A percentile compares a stretch with the other conserved stretches of the same genome.
Evolutionary conservation across 176 grass and related monocot species (phyloP).

Genomic region (Aegilops bicornis): DNA sequence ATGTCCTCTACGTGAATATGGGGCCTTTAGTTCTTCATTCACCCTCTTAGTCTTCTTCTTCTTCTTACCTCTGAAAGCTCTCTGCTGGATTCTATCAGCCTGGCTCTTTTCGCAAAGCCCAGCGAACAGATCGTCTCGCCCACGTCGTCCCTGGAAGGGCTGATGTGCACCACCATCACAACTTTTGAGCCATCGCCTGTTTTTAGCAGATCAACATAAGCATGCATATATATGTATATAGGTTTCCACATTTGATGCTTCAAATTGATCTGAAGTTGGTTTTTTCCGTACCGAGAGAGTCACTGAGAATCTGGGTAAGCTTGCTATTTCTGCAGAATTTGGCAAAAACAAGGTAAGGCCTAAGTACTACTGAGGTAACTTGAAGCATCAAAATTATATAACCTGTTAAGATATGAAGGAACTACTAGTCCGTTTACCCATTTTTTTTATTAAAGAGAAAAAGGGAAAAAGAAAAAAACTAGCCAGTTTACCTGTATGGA

Average conservation of each 20-base stretch:
- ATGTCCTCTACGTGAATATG: not conserved
- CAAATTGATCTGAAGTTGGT: not conserved
- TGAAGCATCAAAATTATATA: not conserved
- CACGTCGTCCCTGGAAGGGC: slow-evolving; percentile 66
- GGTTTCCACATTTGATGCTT: not conserved
- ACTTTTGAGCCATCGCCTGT: slow-evolving; percentile 80
- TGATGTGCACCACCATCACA: slow-evolving; percentile 89
- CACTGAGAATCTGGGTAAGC: slow-evolving; percentile 90
- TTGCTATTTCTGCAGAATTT: slow-evolving; percentile 81
- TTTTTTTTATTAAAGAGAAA: too few species aligned
- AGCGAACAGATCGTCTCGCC: slow-evolving; percentile 83
- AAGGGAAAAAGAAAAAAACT: too few species aligned
- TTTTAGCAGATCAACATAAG: slow-evolving; percentile 15
- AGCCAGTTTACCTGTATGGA: slow-evolving; percentile 65
- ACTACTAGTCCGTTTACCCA: not conserved
- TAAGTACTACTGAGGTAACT: slow-evolving; percentile 6
- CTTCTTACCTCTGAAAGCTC: slow-evolving; percentile 69
- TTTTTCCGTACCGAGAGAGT: slow-evolving; percentile 67
- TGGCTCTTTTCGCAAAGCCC: slow-evolving; percentile 75
- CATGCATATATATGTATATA: not conserved
- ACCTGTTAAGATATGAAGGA: not conserved
- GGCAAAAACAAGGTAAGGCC: not conserved
- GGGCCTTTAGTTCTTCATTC: not conserved
- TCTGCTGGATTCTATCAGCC: slow-evolving; percentile 58
- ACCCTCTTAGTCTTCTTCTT: not conserved